Conservation (phyloP, 192 early-diverging fungal species). For the Allomyces macrogynus region DNA sequence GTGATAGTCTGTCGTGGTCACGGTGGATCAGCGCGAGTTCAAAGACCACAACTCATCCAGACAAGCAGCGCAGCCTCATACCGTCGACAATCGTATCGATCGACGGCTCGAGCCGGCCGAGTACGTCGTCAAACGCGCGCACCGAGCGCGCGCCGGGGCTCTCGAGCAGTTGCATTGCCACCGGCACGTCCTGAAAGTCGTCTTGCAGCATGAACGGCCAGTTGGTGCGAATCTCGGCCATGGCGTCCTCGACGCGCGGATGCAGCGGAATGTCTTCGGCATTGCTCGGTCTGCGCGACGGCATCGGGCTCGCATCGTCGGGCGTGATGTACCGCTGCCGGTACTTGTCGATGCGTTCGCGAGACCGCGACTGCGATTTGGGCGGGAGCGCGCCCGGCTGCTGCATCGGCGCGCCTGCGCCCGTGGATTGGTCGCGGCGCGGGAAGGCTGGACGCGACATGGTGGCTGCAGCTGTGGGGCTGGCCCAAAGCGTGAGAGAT, state of each 20-base stretch:
- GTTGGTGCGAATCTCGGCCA: slow-evolving; percentile 15
- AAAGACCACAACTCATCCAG: too few relatives aligned
- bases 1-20: neutral
- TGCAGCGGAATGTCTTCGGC: slow-evolving; percentile 11
- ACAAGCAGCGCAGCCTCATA: neutral
- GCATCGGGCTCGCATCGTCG: neutral
- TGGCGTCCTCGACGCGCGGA: slow-evolving; percentile 15
- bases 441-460: too few relatives aligned
- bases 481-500: too few relatives aligned
- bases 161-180: neutral
- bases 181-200: slow-evolving; percentile 4
- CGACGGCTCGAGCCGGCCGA: slow-evolving; percentile 21
- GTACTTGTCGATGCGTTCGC: neutral
- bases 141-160: slow-evolving; percentile 26
- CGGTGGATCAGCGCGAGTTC: too few relatives aligned
- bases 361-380: neutral
- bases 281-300: neutral
- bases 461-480: too few relatives aligned
- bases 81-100: slow-evolving; percentile 41
- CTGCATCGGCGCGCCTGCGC: too few relatives aligned
- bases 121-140: slow-evolving; percentile 18
- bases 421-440: too few relatives aligned
- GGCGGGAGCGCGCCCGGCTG: neutral
- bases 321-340: neutral
- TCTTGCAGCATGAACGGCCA: slow-evolving; percentile 32